Evolutionary conservation across 768 basidiomycete genomes (phyloP).

Genomic region (Boletus pseudo-olivaceus): DNA sequence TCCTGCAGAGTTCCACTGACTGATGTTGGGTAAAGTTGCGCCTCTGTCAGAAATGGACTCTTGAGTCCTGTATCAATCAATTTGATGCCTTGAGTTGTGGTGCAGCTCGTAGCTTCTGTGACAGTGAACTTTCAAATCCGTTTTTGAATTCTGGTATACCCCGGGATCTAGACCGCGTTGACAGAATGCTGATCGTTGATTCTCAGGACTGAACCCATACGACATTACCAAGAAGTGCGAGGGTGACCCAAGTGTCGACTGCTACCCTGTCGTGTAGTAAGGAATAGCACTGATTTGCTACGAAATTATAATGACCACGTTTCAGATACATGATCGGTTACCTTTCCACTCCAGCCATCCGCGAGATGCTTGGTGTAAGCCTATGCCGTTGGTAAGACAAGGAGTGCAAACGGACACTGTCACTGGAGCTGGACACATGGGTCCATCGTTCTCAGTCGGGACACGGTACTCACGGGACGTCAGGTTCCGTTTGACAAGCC

Average conservation of each 20-base stretch:
- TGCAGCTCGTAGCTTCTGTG: conserved; percentile 65
- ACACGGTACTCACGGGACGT: not conserved
- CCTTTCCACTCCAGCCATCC: conserved; percentile 54
- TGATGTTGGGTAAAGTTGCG: conserved; percentile 46
- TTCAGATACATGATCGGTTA: conserved; percentile 52
- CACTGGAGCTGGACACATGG: conserved; percentile 66
- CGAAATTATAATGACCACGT: not conserved
- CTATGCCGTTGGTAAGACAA: conserved; percentile 47
- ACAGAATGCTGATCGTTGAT: not conserved
- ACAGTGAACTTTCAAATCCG: conserved; percentile 32
- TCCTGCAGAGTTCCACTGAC: not conserved
- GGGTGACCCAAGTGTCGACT: conserved; percentile 46
- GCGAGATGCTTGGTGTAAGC: conserved; percentile 57
- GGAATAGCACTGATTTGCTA: not conserved
- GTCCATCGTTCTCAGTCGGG: conserved; percentile 3
- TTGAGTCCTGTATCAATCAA: conserved; percentile 54
- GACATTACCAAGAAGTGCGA: conserved; percentile 61
- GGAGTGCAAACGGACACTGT: conserved; percentile 52
- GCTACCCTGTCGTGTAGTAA: conserved; percentile 55
- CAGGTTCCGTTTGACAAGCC: conserved; percentile 61
- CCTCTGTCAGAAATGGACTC: conserved; percentile 56
- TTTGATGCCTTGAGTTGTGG: conserved; percentile 66
- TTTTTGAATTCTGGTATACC: conserved; percentile 22
- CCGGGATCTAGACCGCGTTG: not conserved
- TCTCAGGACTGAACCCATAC: conserved; percentile 52